These are phyloP conservation scores for Solanum clarkiae DNA, from an alignment of 257 asterid species.

Conservation along the genomic window DNA sequence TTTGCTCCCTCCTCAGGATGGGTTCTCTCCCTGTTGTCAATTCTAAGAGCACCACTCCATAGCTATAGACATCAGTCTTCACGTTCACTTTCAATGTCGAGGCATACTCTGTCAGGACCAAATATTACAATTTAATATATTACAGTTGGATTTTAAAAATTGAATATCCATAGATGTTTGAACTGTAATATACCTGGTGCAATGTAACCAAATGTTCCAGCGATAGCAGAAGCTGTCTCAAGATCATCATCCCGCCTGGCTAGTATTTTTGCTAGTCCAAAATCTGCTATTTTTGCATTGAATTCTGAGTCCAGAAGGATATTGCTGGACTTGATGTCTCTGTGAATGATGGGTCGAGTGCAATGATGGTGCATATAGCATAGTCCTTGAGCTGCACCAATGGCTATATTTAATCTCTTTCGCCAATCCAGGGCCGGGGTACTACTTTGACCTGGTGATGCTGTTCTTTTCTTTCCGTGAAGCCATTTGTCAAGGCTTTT, in stretches of 20 bases:
- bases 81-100: slow-evolving; percentile 26
- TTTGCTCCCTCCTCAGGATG: slow-evolving; percentile 36
- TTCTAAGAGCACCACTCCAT: slow-evolving; percentile 30
- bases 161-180: not conserved
- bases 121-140: not conserved
- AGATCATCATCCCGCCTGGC: slow-evolving; percentile 20
- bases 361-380: slow-evolving; percentile 57
- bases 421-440: slow-evolving; percentile 38
- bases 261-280: slow-evolving; percentile 48
- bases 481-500: slow-evolving; percentile 54
- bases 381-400: slow-evolving; percentile 57
- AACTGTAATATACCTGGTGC: slow-evolving; percentile 37
- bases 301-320: slow-evolving; percentile 45
- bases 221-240: slow-evolving; percentile 34
- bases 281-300: slow-evolving; percentile 48
- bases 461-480: slow-evolving; percentile 8
- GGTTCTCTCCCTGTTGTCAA: slow-evolving; percentile 42
- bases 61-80: slow-evolving; percentile 28
- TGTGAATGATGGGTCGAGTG: slow-evolving; percentile 42
- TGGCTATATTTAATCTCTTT: slow-evolving; percentile 40
- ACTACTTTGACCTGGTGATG: slow-evolving; percentile 18
- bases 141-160: not conserved
- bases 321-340: slow-evolving; percentile 59
- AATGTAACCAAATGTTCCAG: slow-evolving; percentile 57
- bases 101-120: slow-evolving; percentile 52